phyloP scores from a whole-genome alignment of 257 asterid genomes.

The Thymus mandschuricus region DNA sequence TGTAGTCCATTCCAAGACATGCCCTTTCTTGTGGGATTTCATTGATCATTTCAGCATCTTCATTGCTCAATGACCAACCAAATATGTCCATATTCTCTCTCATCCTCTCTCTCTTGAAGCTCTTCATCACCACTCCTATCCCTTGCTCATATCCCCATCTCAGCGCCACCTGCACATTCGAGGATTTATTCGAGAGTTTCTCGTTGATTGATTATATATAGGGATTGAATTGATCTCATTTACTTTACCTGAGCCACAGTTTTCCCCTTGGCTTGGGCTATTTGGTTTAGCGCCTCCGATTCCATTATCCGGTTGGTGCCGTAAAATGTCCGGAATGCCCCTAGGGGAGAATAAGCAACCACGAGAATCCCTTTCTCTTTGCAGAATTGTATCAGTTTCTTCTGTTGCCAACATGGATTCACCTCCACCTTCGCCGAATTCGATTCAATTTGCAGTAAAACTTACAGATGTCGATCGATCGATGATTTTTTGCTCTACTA shows the following conservation, averaged over 20 bases:
- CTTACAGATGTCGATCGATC: background rate
- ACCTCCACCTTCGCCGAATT: conserved; percentile 61
- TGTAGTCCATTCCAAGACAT: conserved; percentile 58
- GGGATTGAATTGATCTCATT: background rate
- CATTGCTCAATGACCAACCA: conserved; percentile 53
- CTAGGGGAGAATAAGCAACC: conserved; percentile 62
- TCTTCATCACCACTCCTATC: conserved; percentile 59
- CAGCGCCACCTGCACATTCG: conserved; percentile 53
- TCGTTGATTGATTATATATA: too few relatives aligned
- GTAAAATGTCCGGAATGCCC: conserved; percentile 57
- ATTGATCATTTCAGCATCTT: conserved; percentile 49
- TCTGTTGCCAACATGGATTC: conserved; percentile 81
- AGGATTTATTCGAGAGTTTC: background rate
- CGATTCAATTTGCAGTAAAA: background rate
- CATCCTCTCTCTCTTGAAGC: conserved; percentile 71
- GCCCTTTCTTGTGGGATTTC: conserved; percentile 61
- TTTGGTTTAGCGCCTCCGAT: conserved; percentile 51
- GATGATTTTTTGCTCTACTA: too few relatives aligned
- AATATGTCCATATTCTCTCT: conserved; percentile 60
- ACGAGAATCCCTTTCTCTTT: conserved; percentile 48
- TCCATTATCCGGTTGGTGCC: conserved; percentile 64
- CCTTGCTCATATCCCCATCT: conserved; percentile 77
- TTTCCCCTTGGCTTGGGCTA: conserved; percentile 53
- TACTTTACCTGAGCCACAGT: conserved; percentile 59
- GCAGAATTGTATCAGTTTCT: conserved; percentile 65